A percentile compares a stretch with the other conserved stretches of the same genome.
phyloP scores from a whole-genome alignment of 208 protist species.

The Leptomonas seymouri region DNA sequence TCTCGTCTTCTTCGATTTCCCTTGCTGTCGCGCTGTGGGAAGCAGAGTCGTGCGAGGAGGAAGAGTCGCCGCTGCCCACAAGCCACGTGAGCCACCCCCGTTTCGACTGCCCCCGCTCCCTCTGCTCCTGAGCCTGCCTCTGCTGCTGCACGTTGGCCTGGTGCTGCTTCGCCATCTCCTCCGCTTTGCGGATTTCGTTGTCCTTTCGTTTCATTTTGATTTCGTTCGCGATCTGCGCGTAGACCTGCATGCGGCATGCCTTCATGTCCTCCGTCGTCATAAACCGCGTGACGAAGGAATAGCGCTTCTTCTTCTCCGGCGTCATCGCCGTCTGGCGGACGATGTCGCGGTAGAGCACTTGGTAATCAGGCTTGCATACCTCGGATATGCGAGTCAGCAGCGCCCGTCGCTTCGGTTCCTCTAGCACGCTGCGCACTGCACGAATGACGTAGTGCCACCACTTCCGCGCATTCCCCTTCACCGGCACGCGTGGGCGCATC shows the following conservation, averaged over 20 bases:
- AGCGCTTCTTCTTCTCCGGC: conserved; percentile 56
- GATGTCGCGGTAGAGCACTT: conserved; percentile 74
- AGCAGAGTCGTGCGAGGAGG: not conserved
- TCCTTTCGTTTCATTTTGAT: conserved; percentile 76
- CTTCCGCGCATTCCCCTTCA: conserved; percentile 52
- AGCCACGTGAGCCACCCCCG: conserved; percentile 65
- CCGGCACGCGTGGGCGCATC: conserved; percentile 49
- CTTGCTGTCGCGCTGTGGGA: conserved; percentile 20
- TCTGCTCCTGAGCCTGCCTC: conserved; percentile 12
- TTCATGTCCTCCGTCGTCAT: conserved; percentile 86
- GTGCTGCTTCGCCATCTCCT: conserved; percentile 39
- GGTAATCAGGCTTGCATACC: conserved; percentile 67
- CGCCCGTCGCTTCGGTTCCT: conserved; percentile 42
- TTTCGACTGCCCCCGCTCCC: conserved; percentile 21
- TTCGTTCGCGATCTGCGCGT: conserved; percentile 75
- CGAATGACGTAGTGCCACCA: conserved; percentile 84
- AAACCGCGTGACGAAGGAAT: conserved; percentile 80
- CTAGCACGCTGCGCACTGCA: conserved; percentile 44
- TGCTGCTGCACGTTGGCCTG: conserved; percentile 23
- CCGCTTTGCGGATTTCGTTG: conserved; percentile 57
- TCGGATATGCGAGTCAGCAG: conserved; percentile 67
- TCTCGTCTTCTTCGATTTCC: conserved; percentile 54
- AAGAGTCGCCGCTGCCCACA: conserved; percentile 17
- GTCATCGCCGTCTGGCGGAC: conserved; percentile 71
- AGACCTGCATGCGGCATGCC: conserved; percentile 66